Evolutionary conservation across 768 basidiomycete species (phyloP).

Genomic region (Lentinula aciculospora): DNA sequence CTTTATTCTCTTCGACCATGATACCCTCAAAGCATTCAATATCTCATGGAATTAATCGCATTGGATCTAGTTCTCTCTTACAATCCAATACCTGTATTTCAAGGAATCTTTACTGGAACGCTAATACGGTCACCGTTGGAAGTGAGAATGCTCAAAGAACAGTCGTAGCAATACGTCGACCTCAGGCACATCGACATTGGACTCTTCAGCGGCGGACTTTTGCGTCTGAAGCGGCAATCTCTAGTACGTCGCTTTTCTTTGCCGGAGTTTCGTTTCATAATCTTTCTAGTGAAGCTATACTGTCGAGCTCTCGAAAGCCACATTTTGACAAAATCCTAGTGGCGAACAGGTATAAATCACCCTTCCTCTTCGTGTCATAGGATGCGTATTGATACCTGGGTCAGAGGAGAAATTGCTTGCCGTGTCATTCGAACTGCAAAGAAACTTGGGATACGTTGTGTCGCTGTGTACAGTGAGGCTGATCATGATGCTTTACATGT

Average conservation of each 20-base stretch:
- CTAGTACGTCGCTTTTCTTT: background rate
- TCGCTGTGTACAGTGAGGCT: slow-evolving; percentile 88
- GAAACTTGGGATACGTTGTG: slow-evolving; percentile 85
- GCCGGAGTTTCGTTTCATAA: background rate
- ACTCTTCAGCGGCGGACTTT: background rate
- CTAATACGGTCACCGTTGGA: background rate
- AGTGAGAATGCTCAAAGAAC: background rate
- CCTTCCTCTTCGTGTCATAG: background rate
- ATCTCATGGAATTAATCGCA: background rate
- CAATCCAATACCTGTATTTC: background rate
- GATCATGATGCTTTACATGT: slow-evolving; percentile 83
- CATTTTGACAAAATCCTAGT: slow-evolving; percentile 90
- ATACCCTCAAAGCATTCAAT: background rate
- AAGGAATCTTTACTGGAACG: background rate
- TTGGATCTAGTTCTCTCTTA: background rate
- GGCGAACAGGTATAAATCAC: slow-evolving; percentile 65
- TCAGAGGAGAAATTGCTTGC: slow-evolving; percentile 92
- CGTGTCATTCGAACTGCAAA: slow-evolving; percentile 88
- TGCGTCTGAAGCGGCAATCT: background rate
- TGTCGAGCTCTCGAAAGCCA: slow-evolving; percentile 21
- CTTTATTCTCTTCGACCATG: background rate
- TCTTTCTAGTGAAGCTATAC: background rate
- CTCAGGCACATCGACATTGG: background rate
- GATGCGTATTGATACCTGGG: background rate
- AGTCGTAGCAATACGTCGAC: background rate